These are phyloP conservation scores for Wickerhamomyces silvicola DNA, from an alignment of 805 yeast genomes.

Conservation along the genomic window DNA sequence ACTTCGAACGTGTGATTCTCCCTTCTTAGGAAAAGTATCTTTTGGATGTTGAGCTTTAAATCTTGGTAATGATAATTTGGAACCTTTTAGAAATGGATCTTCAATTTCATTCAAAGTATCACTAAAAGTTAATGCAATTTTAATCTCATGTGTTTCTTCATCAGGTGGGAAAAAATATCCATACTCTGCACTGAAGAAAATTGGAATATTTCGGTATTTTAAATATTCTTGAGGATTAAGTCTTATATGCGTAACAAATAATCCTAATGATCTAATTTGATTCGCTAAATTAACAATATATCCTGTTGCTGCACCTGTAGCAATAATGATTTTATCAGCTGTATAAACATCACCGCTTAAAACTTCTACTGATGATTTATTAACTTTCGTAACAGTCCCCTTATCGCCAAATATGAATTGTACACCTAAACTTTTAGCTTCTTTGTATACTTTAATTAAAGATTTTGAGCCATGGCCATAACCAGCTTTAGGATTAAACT, in stretches of 20 bases:
- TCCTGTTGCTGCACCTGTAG: conserved; percentile 34
- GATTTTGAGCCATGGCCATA: conserved; percentile 37
- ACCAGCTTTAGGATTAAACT: conserved; percentile 36
- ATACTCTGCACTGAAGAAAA: conserved; percentile 34
- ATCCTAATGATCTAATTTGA: conserved; percentile 32
- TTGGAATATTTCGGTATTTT: conserved; percentile 31
- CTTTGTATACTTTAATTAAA: conserved; percentile 25
- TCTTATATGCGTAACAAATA: conserved; percentile 31
- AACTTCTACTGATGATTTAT: conserved; percentile 13
- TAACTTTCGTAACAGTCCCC: conserved; percentile 21
- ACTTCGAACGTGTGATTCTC: conserved; percentile 22
- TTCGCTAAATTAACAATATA: conserved; percentile 24
- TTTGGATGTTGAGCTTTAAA: conserved; percentile 22
- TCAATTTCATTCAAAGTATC: conserved; percentile 23
- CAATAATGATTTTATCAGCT: conserved; percentile 26
- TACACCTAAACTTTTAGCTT: conserved; percentile 27
- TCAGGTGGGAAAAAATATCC: conserved; percentile 47
- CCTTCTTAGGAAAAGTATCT: conserved; percentile 30
- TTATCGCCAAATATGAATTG: conserved; percentile 27
- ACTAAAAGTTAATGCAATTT: conserved; percentile 28
- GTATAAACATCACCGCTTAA: conserved; percentile 22
- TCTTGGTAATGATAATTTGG: conserved; percentile 29
- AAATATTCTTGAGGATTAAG: conserved; percentile 29
- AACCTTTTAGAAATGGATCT: conserved; percentile 12
- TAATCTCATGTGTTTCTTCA: conserved; percentile 26